Evolutionary conservation across 345 rosid species (phyloP), one percentile per base, ranked within the genome.

Genomic region (Eucalyptus marginata): DNA sequence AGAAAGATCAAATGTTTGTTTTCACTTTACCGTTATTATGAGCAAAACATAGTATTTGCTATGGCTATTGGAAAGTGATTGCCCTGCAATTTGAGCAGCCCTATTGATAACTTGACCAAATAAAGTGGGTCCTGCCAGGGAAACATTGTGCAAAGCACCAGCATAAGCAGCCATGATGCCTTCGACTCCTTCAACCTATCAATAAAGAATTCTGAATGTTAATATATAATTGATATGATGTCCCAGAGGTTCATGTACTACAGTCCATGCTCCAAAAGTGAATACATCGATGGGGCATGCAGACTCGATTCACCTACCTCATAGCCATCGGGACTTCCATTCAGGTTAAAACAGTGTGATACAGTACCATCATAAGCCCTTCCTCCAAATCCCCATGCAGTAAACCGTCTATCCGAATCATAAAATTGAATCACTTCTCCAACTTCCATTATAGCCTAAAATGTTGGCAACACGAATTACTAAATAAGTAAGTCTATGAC

Each of bases 341-440:
- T 96, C 93, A 96, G 89, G 93, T 95, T 95, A 91, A 95, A 97
- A 89, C 96, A 96, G 92, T 97, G 99, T 16, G 99, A 97, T 33
- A 97, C 87, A 14, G 89, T 47, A 84, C 94, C 94, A 90, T 91
- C 86, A 16, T 89, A 87, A 47, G 96, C 91, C 92, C 93, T 94
- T 91, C 96, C 98, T 71, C 99, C 99, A 86, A 97, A 96, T 49
- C 97, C 99, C 97, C 97, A 97, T 3, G 97, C 96, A n/a, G 97
- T 97, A 90, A 96, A 97, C 49, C 94, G 93, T 88, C 88, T 93
- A 90, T 97, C 99, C 80, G 96, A 93, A 93, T 95, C 99, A 86
- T 96, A 97, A 90, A 95, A 95, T 89, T 97, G 97, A 88, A 96
- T 93, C 43, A 96, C 98, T 91, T 96, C 97, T 86, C 99, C 99